Evolutionary conservation across 768 basidiomycete genomes (phyloP), one percentile per base, ranked within the genome.

Genomic region (Pisolithus orientalis): DNA sequence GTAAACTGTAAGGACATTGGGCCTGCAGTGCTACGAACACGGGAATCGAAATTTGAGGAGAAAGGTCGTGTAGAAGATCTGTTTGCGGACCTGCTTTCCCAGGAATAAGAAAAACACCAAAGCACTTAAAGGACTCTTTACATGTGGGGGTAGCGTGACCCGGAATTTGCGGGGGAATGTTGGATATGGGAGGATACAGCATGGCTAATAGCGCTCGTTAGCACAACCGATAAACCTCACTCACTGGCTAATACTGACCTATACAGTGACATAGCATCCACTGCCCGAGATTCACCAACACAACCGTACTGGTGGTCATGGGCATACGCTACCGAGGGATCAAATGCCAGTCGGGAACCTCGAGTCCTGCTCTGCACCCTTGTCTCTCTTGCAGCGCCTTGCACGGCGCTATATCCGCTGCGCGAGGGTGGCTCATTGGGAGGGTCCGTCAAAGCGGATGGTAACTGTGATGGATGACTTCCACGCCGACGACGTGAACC

Each of bases 171-270:
- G 24, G 49, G 9, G 16, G 58, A 58, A 31, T 57, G 53, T 37
- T 65, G 57, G 24, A 80, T 51, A 46, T 80, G 73, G 2, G 79
- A 71, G 49, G 81, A 79, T 21, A 84, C 78, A 34, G 81, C 74
- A 48, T 79, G 74, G 58, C 82, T 82, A 57, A 31, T 50, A 24
- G 46, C 9, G 47, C n/a, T 27, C 16, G 31, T 57, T 24, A 58
- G 16, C 28, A 37, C 45, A 27, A 29, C 29, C 37, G 31, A 50
- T 21, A 9, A 27, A 16, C 24, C 29, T 34, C 25, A 9, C 51
- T 24, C 6, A 24, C 47, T 11, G 39, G 29, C n/a, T 21, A 25
- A 25, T 1, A 57, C 75, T 46, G 58, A 80, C 85, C 78, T 82
- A 70, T 87, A 87, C 29, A 86, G 75, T 3, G 78, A 70, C 14